Percentiles rank a stretch among this genome's conserved stretches.
phyloP scores from a whole-genome alignment of 495 filamentous ascomycete species.

The Sphaerosporella brunnea region DNA sequence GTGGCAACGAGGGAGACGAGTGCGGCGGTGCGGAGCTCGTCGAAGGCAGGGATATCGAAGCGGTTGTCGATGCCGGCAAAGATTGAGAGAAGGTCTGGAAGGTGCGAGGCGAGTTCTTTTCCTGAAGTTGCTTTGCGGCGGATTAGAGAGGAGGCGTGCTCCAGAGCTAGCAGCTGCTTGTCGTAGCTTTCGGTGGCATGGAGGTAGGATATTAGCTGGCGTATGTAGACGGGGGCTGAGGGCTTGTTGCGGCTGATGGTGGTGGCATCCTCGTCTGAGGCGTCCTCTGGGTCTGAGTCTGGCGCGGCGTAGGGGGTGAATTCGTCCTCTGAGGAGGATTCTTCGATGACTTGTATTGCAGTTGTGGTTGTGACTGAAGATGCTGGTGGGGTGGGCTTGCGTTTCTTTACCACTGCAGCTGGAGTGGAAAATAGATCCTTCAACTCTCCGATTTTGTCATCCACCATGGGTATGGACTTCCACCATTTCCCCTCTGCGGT shows the following conservation, averaged over 20 bases:
- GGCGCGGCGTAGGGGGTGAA: constrained; percentile 73
- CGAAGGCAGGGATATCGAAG: constrained; percentile 55
- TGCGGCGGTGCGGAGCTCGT: constrained; percentile 57
- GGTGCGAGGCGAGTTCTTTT: constrained; percentile 68
- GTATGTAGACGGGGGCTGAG: constrained; percentile 78
- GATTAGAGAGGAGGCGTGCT: constrained; percentile 59
- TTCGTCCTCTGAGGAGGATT: constrained; percentile 45
- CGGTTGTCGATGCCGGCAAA: constrained; percentile 69
- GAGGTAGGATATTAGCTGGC: constrained; percentile 63
- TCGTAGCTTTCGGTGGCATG: constrained; percentile 71
- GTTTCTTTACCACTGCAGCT: constrained; percentile 13
- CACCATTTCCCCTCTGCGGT: constrained; percentile 63
- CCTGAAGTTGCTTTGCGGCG: constrained; percentile 55
- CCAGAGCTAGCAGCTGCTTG: constrained; percentile 59
- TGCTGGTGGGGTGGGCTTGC: constrained; percentile 3
- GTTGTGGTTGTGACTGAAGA: background rate
- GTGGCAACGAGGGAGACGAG: constrained; percentile 71
- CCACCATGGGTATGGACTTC: constrained; percentile 41
- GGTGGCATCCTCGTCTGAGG: constrained; percentile 69
- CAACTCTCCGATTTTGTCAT: constrained; percentile 47
- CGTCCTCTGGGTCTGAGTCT: constrained; percentile 80
- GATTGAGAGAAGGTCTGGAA: constrained; percentile 57
- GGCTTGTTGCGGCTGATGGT: constrained; percentile 65
- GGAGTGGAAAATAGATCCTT: constrained; percentile 29
- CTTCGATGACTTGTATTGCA: constrained; percentile 40